phyloP scores from a whole-genome alignment of 805 yeast genomes.

The Ogataea methanolica region DNA sequence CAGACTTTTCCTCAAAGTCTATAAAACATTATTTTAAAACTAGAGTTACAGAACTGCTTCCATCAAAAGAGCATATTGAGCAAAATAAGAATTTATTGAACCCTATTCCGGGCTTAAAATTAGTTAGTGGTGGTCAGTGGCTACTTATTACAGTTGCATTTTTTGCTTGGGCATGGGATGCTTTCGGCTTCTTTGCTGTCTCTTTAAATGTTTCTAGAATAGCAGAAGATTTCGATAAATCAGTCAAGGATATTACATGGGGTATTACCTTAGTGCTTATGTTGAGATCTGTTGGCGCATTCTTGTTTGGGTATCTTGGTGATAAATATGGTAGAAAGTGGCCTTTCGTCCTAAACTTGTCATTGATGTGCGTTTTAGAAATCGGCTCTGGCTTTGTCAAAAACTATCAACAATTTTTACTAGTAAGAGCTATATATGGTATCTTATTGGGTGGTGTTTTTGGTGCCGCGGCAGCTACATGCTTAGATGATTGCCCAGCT shows the following conservation, averaged over 20 bases:
- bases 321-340: slow-evolving; percentile 60
- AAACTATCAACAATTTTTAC: slow-evolving; percentile 53
- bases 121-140: slow-evolving; percentile 53
- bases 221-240: slow-evolving; percentile 40
- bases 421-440: slow-evolving; percentile 60
- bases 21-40: slow-evolving; percentile 37
- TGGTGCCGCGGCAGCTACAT: slow-evolving; percentile 50
- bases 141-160: slow-evolving; percentile 49
- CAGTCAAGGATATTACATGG: slow-evolving; percentile 55
- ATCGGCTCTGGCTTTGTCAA: slow-evolving; percentile 61
- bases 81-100: slow-evolving; percentile 43
- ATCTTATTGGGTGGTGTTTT: slow-evolving; percentile 54
- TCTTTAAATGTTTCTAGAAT: slow-evolving; percentile 45
- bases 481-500: slow-evolving; percentile 49
- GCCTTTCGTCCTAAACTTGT: slow-evolving; percentile 47
- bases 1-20: slow-evolving; percentile 28
- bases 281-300: slow-evolving; percentile 64
- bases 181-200: slow-evolving; percentile 58
- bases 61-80: slow-evolving; percentile 36
- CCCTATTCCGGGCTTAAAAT: slow-evolving; percentile 55
- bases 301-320: slow-evolving; percentile 53
- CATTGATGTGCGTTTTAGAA: slow-evolving; percentile 46
- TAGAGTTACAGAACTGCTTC: slow-evolving; percentile 46
- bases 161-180: slow-evolving; percentile 61
- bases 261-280: slow-evolving; percentile 63